Evolutionary conservation across 2,329 filamentous ascomycete genomes (phyloP), one percentile per base, ranked within the genome.

Genomic region (Amylocarpus encephaloides): DNA sequence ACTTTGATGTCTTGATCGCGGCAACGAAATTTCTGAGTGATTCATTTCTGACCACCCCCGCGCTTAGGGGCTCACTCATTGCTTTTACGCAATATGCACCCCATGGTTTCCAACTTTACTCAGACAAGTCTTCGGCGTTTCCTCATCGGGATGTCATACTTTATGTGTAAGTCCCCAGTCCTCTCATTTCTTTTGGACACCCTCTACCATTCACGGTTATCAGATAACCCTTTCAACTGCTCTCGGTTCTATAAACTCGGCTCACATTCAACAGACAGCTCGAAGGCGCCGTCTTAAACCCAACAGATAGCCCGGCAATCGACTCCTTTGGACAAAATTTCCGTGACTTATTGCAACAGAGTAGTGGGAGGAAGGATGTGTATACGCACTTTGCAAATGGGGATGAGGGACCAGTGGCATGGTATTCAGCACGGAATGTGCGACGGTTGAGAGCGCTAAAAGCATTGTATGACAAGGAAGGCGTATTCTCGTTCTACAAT

Each of bases 301-400:
- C 46, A 22, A 18, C 18, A 5, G 36, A 26, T 26, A 26, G 22
- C 22, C 22, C 22, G 22, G 22, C 22, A 26, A 26, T 33, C 15
- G 38, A 19, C 1, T 10, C 6, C 16, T 42, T 26, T 30, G 30
- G 26, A 6, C 6, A 13, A 15, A 2, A 22, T 2, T 15, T 35
- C 2, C 16, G 26, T 6, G 38, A 35, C 13, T 7, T 30, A 3
- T 32, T 40, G 36, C 36, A 33, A 6, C 13, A 48, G 39, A n/a
- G 26, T 26, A 43, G 46, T 18, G 46, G 46, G 29, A 13, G 11
- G 6, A 16, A 6, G 2, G 12, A 48, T 10, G 22, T 26, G 10
- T 48, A 48, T 36, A 39, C 34, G 9, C 15, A 33, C 35, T 48
- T 19, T 26, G 46, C 38, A 33, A 12, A 48, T 43, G 46, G 46